Evolutionary conservation across 768 basidiomycete species (phyloP), one percentile per base, ranked within the genome.

Genomic region (Jaapia argillacea): DNA sequence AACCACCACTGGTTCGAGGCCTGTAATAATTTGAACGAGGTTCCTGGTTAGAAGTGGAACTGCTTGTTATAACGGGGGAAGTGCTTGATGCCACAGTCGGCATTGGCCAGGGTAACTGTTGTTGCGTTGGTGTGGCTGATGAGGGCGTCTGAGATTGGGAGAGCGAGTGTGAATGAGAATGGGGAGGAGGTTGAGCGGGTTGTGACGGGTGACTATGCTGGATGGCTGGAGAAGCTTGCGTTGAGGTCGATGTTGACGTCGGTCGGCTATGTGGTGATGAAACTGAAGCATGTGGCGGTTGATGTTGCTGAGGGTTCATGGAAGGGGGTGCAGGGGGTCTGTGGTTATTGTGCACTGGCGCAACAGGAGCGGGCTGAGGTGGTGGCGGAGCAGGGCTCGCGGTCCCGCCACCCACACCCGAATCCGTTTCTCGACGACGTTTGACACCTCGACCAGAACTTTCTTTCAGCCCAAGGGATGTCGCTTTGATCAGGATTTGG

Each of bases 401-500:
- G 40, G 26, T 41, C 48, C 5, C 58, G 49, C 44, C 62, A 6
- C 35, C 41, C 1, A 45, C 33, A 6, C 27, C 20, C 50, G 62
- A 62, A 2, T 69, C 64, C 20, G 61, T 53, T 37, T 72, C 73
- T 35, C 75, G 71, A 35, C 74, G 69, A 36, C 83, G 72, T 53
- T 85, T 85, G 24, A 68, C 66, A 4, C 73, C 79, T 35, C 81
- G 61, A 1, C 71, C 71, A 14, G 83, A 77, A 49, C 81, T 85
- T 51, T 83, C 82, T 58, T 88, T 88, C 39, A 90, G 65, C 6
- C 83, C 81, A 14, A 90, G 59, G n/a, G 71, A 65, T 1, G 82
- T 89, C 2, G 85, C 87, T 60, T 86, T 88, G 47, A 87, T 75
- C 25, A 88, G 64, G 44, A 89, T 87, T 57, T 90, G 86, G 52